Base-by-base conservation (phyloP, 495 filamentous ascomycete genomes). In the Hypoxylon lenormandii region DNA sequence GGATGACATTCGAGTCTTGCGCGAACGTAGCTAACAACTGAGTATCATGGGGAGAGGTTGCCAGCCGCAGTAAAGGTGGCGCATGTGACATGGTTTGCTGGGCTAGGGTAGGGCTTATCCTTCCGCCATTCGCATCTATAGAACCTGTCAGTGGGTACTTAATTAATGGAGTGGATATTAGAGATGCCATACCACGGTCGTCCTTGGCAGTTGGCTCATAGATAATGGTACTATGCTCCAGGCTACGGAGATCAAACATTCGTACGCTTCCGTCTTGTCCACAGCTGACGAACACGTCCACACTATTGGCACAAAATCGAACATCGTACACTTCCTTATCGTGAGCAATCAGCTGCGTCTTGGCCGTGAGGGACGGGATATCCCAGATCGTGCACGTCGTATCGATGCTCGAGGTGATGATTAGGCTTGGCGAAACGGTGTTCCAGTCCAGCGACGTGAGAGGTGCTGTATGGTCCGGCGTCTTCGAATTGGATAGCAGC, bases 331-430 rank as follows among this genome's bases (percentile, higher is more conserved):
- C 95, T 79, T 99, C 95, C 77, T 97, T 98, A 79, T 99, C 95
- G 73, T 99, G 95, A 21, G 95, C 95, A 78, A 99, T 99, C 12
- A 99, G 80, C 77, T 99, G 95, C 1, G 95, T 99, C 79, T 99
- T 99, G 12, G 95, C 95, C 0, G 95, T 99, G 64, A 99, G 80
- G 3, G 95, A 97, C 2, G 95, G 95, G 26, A 99, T 99, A 73
- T 99, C 95, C 95, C 95, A 99, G 59, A 99, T 98, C n/a, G 95
- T 99, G 80, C 95, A 99, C 1, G 95, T 99, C 0, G 95, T 99
- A 76, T 99, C 95, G 65, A 99, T 99, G 76, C 94, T 97, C 2
- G 92, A 96, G 0, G 95, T 99, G 64, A 99, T 99, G 72, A 99
- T 99, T 38, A 98, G 80, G 75, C 93, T 97, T 3, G 95, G 95